These are phyloP conservation scores for Candida incommunis DNA, from an alignment of 805 yeast genomes.

Conservation along the genomic window DNA sequence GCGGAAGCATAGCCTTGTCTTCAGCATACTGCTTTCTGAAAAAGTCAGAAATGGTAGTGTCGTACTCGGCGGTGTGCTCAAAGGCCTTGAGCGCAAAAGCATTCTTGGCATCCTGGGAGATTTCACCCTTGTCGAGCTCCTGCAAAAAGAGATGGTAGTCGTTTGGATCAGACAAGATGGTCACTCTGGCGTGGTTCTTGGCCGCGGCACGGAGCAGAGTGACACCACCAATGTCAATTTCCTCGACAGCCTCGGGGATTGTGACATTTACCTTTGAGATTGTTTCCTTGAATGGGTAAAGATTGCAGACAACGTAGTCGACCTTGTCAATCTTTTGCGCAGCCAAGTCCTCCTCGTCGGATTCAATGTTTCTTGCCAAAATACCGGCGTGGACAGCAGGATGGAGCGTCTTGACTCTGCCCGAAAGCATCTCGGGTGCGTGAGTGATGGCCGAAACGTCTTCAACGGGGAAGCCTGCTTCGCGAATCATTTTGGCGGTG, in stretches of 20 bases:
- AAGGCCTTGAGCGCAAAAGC: conserved; percentile 89
- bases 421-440: conserved; percentile 98
- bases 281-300: conserved; percentile 97
- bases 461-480: conserved; percentile 96
- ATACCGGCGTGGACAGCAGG: conserved; percentile 96
- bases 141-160: conserved; percentile 81
- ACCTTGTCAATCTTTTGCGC: conserved; percentile 91
- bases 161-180: conserved; percentile 85
- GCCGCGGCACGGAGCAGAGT: conserved; percentile 97
- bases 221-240: conserved; percentile 96
- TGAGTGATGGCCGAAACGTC: conserved; percentile 92
- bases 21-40: conserved; percentile 96
- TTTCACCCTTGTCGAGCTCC: conserved; percentile 63
- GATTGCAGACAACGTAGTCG: conserved; percentile 92
- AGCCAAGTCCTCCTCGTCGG: conserved; percentile 78
- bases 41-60: conserved; percentile 87
- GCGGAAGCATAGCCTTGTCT: conserved; percentile 74
- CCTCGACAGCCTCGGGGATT: conserved; percentile 94
- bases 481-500: conserved; percentile 85
- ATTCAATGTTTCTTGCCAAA: conserved; percentile 81
- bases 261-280: conserved; percentile 92
- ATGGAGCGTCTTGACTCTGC: conserved; percentile 94
- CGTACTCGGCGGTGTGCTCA: conserved; percentile 97
- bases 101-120: conserved; percentile 63
- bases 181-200: conserved; percentile 92